A percentile compares a stretch with the other conserved stretches of the same genome.
phyloP scores from a whole-genome alignment of 164 flowering plant genomes.

The Cinnamomum chago region DNA sequence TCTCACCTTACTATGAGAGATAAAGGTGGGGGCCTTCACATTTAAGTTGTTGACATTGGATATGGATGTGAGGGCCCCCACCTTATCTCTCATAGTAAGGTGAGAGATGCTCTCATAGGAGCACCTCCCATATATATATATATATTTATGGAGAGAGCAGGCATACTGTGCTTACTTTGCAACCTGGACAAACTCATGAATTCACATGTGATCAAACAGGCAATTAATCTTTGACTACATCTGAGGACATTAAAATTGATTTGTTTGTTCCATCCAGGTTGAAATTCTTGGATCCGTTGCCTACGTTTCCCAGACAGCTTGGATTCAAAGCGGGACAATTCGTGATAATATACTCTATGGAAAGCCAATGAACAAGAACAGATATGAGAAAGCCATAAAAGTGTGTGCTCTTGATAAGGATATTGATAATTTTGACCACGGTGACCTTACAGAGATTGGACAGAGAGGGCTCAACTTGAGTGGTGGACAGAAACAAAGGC shows the following conservation, averaged over 20 bases:
- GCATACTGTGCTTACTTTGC: too few species aligned
- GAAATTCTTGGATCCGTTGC: slow-evolving; percentile 58
- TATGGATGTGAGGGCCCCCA: too few species aligned
- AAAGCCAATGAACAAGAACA: slow-evolving; percentile 51
- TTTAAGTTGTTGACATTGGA: too few species aligned
- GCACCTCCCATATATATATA: too few species aligned
- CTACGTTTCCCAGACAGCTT: slow-evolving; percentile 79
- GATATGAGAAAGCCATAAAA: slow-evolving; percentile 55
- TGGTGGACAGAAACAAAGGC: slow-evolving; percentile 94
- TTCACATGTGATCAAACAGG: too few species aligned
- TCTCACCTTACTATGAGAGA: too few species aligned
- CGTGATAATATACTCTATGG: slow-evolving; percentile 83
- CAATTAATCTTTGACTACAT: neutral
- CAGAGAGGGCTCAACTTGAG: slow-evolving; percentile 91
- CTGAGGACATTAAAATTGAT: neutral
- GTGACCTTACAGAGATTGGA: slow-evolving; percentile 93
- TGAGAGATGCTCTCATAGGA: too few species aligned
- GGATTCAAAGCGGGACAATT: slow-evolving; percentile 91
- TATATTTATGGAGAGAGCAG: too few species aligned
- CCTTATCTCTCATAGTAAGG: too few species aligned
- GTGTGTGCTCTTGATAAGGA: slow-evolving; percentile 83
- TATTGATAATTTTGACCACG: slow-evolving; percentile 52
- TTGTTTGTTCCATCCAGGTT: slow-evolving; percentile 37
- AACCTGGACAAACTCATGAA: too few species aligned
- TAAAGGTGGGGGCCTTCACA: too few species aligned